Base-by-base conservation (phyloP, 1,139 yeast species). In the Pichia sp. region DNA sequence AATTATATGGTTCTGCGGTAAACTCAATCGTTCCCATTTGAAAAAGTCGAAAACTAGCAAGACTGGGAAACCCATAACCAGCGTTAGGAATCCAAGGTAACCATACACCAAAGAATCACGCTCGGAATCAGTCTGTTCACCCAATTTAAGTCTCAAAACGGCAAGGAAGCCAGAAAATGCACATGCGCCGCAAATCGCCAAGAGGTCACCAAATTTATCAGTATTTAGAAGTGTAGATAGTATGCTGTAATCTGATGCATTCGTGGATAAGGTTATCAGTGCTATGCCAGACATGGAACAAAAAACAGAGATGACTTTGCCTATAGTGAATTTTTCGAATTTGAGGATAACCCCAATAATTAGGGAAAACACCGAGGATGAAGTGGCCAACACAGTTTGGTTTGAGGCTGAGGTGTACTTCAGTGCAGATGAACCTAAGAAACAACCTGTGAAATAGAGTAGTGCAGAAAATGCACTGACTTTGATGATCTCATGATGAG, bases 341-440 rank as follows among this genome's bases (percentile, higher is more conserved):
- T 70, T 70, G 31, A 74, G 63, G 10, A 68, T 44, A 1, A 67
- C 70, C 0, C 84, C 81, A 23, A 79, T 67, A 10, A 79, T 61
- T 41, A 80, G 68, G 0, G 84, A 77, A 63, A 79, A 80, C 3
- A 79, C 72, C 5, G 84, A 77, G 1, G 83, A 75, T 0, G 82
- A 74, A 7, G 83, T 75, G 4, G 82, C 74, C 34, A 80, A 64
- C 3, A 80, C 78, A 0, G 83, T 78, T 62, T 75, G 80, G 60
- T 78, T 79, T 29, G 83, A 77, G 0, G 84, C 82, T 5, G 81
- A 74, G 0, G 85, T 80, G 60, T 71, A 80, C 59, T 72, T 72
- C 51, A 80, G 69, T 8, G 80, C 70, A 10, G 68, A 55, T 67
- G 79, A 72, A 5, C 71, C 76, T 50, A 72, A 68, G 3, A 72